Evolutionary conservation across 2,329 filamentous ascomycete genomes (phyloP).

Genomic region (Xylariales sp.): DNA sequence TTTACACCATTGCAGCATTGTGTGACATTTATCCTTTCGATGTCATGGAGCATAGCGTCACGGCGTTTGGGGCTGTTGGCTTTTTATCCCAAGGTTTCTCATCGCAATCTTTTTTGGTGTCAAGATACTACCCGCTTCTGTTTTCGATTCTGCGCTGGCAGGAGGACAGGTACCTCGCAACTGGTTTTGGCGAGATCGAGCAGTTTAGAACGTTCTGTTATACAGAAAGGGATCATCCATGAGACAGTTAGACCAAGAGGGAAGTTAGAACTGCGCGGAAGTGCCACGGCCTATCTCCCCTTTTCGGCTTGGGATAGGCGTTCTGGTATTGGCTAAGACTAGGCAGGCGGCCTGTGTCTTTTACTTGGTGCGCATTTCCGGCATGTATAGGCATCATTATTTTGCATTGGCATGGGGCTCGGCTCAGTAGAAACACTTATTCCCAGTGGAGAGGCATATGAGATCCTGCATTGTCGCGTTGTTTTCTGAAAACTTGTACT

Average conservation of each 20-base stretch:
- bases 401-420: constrained; percentile 4
- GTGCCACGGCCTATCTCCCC: background rate
- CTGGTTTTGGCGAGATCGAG: constrained; percentile 2
- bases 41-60: constrained; percentile 29
- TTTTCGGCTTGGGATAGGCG: constrained; percentile 9
- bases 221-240: constrained; percentile 3
- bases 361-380: constrained; percentile 4
- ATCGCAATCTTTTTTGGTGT: constrained; percentile 3
- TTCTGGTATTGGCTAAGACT: constrained; percentile 3
- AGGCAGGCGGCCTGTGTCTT: background rate
- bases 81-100: constrained; percentile 3
- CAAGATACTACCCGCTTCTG: constrained; percentile 11
- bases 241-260: constrained; percentile 6
- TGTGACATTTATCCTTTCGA: constrained; percentile 18
- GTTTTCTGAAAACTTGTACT: background rate
- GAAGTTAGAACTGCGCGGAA: constrained; percentile 1
- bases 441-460: background rate
- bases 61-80: constrained; percentile 20
- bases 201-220: background rate
- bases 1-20: constrained; percentile 17
- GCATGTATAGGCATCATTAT: background rate
- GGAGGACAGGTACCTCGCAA: background rate
- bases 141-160: background rate
- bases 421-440: constrained; percentile 2
- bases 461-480: background rate